Conservation (phyloP, 2,329 filamentous ascomycete species). For the Seiridium unicorne region DNA sequence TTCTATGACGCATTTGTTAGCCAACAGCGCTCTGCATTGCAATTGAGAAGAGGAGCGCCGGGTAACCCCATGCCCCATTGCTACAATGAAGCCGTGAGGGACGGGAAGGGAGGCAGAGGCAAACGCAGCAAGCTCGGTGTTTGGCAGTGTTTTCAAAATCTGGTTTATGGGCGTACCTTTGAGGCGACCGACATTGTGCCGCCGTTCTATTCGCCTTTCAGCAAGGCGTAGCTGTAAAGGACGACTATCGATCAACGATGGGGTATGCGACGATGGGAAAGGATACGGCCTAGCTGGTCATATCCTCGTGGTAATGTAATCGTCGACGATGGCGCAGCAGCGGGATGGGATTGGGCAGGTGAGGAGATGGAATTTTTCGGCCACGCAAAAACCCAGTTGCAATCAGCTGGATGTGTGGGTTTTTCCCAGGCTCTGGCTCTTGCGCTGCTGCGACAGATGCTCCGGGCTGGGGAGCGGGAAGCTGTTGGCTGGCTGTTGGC, state of each 20-base stretch:
- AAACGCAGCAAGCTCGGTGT: not conserved
- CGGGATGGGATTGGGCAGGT: conserved; percentile 8
- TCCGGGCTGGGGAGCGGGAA: not conserved
- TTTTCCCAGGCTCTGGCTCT: not conserved
- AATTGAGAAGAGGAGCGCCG: not conserved
- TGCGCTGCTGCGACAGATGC: not conserved
- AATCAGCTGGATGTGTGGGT: conserved; percentile 1
- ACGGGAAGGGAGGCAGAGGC: not conserved
- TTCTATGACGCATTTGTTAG: conserved; percentile 59
- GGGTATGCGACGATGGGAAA: conserved; percentile 17
- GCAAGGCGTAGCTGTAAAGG: conserved; percentile 40
- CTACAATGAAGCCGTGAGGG: too few species aligned
- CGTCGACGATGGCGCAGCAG: conserved; percentile 13
- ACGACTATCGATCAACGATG: conserved; percentile 29
- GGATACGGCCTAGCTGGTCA: conserved; percentile 35
- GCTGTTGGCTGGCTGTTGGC: not conserved
- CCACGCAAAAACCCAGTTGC: not conserved
- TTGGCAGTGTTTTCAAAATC: not conserved
- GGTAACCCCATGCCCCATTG: not conserved
- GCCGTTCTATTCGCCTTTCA: conserved; percentile 52
- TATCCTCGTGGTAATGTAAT: conserved; percentile 24
- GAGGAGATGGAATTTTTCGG: not conserved
- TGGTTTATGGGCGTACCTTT: conserved; percentile 43
- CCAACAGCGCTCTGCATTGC: not conserved
- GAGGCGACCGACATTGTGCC: conserved; percentile 63